Base-by-base conservation (phyloP, 176 grass and related monocot species). In the Zea luxurians region DNA sequence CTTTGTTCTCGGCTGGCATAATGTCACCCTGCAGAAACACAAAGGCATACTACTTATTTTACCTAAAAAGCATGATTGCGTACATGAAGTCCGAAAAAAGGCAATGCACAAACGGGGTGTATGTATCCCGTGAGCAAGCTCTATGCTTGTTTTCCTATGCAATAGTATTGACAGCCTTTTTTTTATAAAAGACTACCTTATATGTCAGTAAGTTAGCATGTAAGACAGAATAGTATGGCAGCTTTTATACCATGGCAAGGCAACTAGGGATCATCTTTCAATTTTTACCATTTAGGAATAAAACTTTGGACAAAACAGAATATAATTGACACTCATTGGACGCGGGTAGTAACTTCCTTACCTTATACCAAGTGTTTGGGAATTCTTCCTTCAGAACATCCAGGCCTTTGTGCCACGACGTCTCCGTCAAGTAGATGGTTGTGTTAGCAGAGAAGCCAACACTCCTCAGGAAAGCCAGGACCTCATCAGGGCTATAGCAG, bases 371-470 rank as follows among this genome's bases (percentile, higher is more conserved):
- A 71, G 85, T 97, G 83, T 86, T 80, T 41, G 90, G 93, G 38
- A 92, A 97, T 45, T 72, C 82, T 78, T 88, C 80, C 76, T 90
- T 97, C 42, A 92, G 76, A 65, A 77, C 71, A 77, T 82, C 84
- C 55, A 97, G 73, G 52, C 69, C 82, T 61, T 90, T 82, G 82
- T 88, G 83, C 93, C 93, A 90, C 90, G 77, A 86, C 4, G 88
- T 92, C 80, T 97, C 86, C 18, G 93, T 97, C 58, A 97, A 77
- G 82, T 97, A 97, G 64, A 97, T 82, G 21, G 88, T 88, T 49
- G 90, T 81, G 61, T 97, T 81, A 49, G 63, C 83, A 70, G 77
- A 55, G 63, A 92, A 92, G 49, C 93, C 82, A 68, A 97, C 64
- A 52, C 86, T 92, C 79, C 83, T 90, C 50, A 97, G 75, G 73